phyloP scores from a whole-genome alignment of 2,329 filamentous ascomycete genomes.

The Fusarium sp. region DNA sequence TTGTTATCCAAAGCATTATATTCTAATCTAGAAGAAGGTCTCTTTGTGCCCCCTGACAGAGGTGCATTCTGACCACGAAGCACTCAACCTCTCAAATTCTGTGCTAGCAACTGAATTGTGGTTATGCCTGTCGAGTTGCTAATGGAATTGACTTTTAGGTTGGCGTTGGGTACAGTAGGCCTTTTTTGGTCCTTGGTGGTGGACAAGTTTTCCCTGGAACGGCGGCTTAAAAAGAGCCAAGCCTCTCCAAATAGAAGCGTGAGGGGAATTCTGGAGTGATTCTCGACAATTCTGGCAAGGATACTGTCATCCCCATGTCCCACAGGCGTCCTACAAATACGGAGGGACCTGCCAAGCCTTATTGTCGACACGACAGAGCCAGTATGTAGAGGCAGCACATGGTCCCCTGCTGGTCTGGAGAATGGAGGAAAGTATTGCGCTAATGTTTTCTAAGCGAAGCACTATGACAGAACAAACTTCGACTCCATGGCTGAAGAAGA shows the following conservation, averaged over 20 bases:
- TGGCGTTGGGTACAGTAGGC: no score
- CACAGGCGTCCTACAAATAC: slow-evolving; percentile 8
- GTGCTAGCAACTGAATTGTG: neutral
- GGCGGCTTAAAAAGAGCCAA: slow-evolving; percentile 8
- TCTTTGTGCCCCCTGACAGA: neutral
- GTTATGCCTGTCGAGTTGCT: neutral
- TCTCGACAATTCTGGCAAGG: neutral
- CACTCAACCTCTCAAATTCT: neutral
- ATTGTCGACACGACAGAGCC: slow-evolving; percentile 23
- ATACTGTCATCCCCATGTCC: slow-evolving; percentile 25
- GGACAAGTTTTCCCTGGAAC: neutral
- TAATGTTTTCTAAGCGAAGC: slow-evolving; percentile 19
- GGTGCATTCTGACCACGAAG: neutral
- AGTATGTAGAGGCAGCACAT: slow-evolving; percentile 40
- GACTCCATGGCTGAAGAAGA: neutral
- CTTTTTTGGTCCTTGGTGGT: neutral
- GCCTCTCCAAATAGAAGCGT: neutral
- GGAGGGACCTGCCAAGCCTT: slow-evolving; percentile 34
- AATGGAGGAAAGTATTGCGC: slow-evolving; percentile 19
- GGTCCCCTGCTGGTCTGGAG: slow-evolving; percentile 29
- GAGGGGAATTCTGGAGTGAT: neutral
- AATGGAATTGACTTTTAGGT: neutral
- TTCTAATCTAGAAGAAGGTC: neutral
- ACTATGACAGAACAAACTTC: slow-evolving; percentile 23
- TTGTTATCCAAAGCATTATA: neutral